Evolutionary conservation across 2,329 filamentous ascomycete species (phyloP).

Genomic region (Capronia americana): DNA sequence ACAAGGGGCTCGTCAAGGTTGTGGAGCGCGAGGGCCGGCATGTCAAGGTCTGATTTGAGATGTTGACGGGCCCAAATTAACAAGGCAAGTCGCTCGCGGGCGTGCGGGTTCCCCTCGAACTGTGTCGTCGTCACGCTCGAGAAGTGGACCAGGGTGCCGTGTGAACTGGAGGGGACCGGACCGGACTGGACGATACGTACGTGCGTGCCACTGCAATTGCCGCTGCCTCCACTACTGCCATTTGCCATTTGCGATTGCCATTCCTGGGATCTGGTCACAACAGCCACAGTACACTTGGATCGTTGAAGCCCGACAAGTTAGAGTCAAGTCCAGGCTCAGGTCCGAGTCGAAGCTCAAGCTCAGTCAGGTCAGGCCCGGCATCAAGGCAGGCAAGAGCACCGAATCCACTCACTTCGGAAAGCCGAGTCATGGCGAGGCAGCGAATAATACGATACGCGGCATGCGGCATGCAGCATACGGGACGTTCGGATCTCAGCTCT

Average conservation of each 20-base stretch:
- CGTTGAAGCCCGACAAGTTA: not conserved
- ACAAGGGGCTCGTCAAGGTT: constrained; percentile 63
- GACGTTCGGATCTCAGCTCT: no score
- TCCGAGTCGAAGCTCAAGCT: no score
- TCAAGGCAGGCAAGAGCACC: no score
- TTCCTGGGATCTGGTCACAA: not conserved
- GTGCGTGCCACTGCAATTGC: not conserved
- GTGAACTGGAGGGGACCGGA: not conserved
- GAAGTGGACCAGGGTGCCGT: not conserved
- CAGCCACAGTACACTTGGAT: not conserved
- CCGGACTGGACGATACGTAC: not conserved
- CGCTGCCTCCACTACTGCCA: not conserved
- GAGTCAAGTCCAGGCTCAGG: no score
- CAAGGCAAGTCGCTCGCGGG: no score
- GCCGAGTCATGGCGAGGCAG: no score
- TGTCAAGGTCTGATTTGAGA: constrained; percentile 57
- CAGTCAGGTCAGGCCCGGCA: no score
- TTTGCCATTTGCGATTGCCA: not conserved
- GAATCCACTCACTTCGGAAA: no score
- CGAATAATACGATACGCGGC: no score
- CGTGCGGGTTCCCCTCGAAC: not conserved
- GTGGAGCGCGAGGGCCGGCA: constrained; percentile 64
- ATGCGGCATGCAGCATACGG: no score
- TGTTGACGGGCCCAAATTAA: not conserved
- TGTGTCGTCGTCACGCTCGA: not conserved